Percentiles rank a stretch among this genome's conserved stretches.
phyloP scores from a whole-genome alignment of 192 early-diverging fungal genomes.

The Mortierella antarctica region DNA sequence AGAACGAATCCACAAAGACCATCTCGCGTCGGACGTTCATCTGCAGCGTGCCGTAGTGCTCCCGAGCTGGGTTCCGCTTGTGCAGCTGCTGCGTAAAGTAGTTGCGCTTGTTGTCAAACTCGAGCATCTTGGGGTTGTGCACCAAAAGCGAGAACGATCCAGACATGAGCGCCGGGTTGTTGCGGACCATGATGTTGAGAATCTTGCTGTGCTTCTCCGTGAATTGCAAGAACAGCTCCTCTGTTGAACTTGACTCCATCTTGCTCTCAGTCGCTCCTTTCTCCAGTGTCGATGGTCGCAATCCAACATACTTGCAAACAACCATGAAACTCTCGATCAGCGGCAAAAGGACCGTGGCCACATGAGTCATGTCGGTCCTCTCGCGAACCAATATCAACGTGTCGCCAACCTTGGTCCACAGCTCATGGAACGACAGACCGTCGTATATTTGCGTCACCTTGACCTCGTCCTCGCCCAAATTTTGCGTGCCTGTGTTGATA shows the following conservation, averaged over 20 bases:
- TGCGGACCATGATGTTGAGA: slow-evolving; percentile 97
- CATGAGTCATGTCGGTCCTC: slow-evolving; percentile 84
- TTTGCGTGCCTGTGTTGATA: slow-evolving; percentile 27
- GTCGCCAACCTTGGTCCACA: slow-evolving; percentile 85
- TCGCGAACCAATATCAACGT: slow-evolving; percentile 79
- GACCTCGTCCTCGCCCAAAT: slow-evolving; percentile 59
- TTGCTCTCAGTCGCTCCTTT: slow-evolving; percentile 40
- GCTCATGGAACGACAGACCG: slow-evolving; percentile 62
- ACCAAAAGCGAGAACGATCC: slow-evolving; percentile 97
- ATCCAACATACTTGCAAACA: slow-evolving; percentile 88
- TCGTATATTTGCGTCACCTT: slow-evolving; percentile 62
- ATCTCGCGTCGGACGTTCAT: slow-evolving; percentile 92
- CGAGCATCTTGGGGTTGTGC: slow-evolving; percentile 96
- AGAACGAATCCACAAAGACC: slow-evolving; percentile 98
- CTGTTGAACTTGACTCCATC: slow-evolving; percentile 46
- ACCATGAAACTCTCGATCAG: slow-evolving; percentile 99
- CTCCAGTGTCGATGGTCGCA: slow-evolving; percentile 53
- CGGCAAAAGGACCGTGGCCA: slow-evolving; percentile 93
- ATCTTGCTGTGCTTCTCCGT: slow-evolving; percentile 96
- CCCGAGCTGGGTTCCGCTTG: slow-evolving; percentile 73
- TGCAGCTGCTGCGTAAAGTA: slow-evolving; percentile 97
- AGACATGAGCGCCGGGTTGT: slow-evolving; percentile 94
- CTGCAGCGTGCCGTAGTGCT: slow-evolving; percentile 78
- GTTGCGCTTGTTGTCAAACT: slow-evolving; percentile 99
- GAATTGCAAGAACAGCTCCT: slow-evolving; percentile 87